Conservation (phyloP, 2,329 filamentous ascomycete genomes). For the Tolypocladium inflatum region DNA sequence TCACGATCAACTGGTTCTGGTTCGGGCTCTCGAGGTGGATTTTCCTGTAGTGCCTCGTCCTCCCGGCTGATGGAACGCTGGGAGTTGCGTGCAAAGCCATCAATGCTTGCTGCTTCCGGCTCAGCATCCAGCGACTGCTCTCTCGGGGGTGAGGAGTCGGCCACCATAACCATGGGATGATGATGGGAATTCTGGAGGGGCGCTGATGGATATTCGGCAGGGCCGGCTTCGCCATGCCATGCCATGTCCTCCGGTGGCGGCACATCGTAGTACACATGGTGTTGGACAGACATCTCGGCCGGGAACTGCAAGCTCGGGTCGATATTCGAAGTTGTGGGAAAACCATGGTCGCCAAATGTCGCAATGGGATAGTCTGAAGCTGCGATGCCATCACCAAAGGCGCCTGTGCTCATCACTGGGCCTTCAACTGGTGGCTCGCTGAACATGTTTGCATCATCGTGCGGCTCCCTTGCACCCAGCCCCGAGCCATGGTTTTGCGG, state of each 20-base stretch:
- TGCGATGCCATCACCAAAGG: neutral
- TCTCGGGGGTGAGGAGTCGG: neutral
- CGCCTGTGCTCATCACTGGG: neutral
- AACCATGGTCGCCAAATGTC: neutral
- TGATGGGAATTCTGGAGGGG: neutral
- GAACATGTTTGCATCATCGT: neutral
- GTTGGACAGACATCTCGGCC: neutral
- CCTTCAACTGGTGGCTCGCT: neutral
- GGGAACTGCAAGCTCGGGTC: constrained; percentile 8
- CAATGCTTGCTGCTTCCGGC: neutral
- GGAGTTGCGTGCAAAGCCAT: neutral
- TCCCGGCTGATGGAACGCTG: neutral
- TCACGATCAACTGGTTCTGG: constrained; percentile 1
- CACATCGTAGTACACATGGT: neutral
- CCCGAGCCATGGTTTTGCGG: neutral
- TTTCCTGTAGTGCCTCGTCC: neutral
- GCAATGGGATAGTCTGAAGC: neutral
- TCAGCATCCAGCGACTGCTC: neutral
- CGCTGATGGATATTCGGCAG: neutral
- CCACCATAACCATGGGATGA: neutral
- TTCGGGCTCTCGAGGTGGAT: neutral
- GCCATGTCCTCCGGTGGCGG: neutral
- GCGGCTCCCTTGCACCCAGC: neutral
- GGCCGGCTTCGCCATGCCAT: neutral
- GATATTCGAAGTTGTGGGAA: constrained; percentile 2